Percentiles rank a stretch among this genome's conserved stretches.
These are phyloP conservation scores for Penicillium nordicum DNA, from an alignment of 2,329 filamentous ascomycete genomes.

Conservation along the genomic window DNA sequence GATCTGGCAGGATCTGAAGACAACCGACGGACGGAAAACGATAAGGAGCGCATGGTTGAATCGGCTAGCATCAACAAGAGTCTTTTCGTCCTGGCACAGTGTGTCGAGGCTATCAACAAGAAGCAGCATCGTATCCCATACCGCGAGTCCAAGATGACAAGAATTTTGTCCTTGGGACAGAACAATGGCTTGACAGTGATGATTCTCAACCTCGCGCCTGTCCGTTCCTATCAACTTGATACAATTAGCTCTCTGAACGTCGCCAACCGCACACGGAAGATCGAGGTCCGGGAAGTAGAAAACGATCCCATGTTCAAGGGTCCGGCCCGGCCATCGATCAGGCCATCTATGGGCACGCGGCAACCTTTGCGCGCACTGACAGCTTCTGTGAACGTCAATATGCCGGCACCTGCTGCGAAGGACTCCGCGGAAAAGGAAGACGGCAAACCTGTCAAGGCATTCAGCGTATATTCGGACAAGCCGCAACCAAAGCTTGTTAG, in stretches of 20 bases:
- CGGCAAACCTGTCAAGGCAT: slow-evolving; percentile 74
- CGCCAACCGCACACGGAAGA: slow-evolving; percentile 91
- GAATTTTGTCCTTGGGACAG: slow-evolving; percentile 85
- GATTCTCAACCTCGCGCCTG: slow-evolving; percentile 89
- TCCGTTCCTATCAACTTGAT: slow-evolving; percentile 90
- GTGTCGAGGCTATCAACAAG: slow-evolving; percentile 87
- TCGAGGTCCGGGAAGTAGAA: slow-evolving; percentile 91
- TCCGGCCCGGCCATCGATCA: slow-evolving; percentile 55
- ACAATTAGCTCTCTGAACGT: slow-evolving; percentile 93
- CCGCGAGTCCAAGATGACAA: slow-evolving; percentile 94
- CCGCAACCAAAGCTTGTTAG: slow-evolving; percentile 43
- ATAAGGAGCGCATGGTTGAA: slow-evolving; percentile 86
- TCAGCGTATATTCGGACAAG: slow-evolving; percentile 81
- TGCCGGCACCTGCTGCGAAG: slow-evolving; percentile 52
- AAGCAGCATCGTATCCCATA: slow-evolving; percentile 78
- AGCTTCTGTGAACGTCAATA: slow-evolving; percentile 70
- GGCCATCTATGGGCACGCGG: slow-evolving; percentile 50
- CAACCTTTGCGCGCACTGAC: slow-evolving; percentile 77
- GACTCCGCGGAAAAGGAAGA: slow-evolving; percentile 54
- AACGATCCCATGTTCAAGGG: slow-evolving; percentile 90
- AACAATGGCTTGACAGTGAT: slow-evolving; percentile 95
- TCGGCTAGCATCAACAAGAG: slow-evolving; percentile 98
- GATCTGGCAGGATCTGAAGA: slow-evolving; percentile 95
- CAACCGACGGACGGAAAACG: slow-evolving; percentile 90
- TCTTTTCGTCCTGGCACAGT: slow-evolving; percentile 88